phyloP scores from a whole-genome alignment of 495 filamentous ascomycete genomes.

The Lindgomyces ingoldianus region DNA sequence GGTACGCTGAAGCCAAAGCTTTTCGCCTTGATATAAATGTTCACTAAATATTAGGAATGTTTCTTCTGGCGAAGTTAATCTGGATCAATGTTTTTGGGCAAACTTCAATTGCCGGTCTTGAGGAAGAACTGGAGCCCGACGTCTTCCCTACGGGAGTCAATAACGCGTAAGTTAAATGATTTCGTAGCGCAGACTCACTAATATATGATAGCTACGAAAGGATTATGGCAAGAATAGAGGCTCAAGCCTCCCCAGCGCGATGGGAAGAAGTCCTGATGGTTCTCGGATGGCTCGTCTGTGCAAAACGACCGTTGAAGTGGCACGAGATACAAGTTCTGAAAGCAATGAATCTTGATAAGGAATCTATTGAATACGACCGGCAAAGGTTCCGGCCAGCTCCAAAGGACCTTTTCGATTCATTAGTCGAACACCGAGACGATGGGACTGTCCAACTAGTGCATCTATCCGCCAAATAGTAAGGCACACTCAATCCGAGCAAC shows the following conservation, averaged over 20 bases:
- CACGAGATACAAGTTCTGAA: conserved; percentile 49
- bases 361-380: conserved; percentile 35
- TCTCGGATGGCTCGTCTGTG: conserved; percentile 50
- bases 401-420: conserved; percentile 13
- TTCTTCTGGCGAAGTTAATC: conserved; percentile 50
- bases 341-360: conserved; percentile 33
- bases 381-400: not conserved
- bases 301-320: conserved; percentile 51
- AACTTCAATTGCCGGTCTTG: conserved; percentile 33
- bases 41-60: conserved; percentile 47
- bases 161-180: conserved; percentile 45
- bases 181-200: not conserved
- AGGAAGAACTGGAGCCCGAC: conserved; percentile 39
- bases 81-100: conserved; percentile 47
- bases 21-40: not conserved
- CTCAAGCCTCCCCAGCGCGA: conserved; percentile 24
- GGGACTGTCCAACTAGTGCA: conserved; percentile 15
- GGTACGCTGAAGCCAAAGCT: not conserved
- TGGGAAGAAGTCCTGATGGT: conserved; percentile 42
- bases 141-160: conserved; percentile 45
- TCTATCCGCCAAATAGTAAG: conserved; percentile 18
- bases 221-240: conserved; percentile 45
- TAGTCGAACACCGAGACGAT: conserved; percentile 5
- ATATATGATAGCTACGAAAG: conserved; percentile 43
- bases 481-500: too few relatives aligned